Evolutionary conservation across 2,329 filamentous ascomycete genomes (phyloP), one percentile per base, ranked within the genome.

Genomic region (Davidsoniella virescens): DNA sequence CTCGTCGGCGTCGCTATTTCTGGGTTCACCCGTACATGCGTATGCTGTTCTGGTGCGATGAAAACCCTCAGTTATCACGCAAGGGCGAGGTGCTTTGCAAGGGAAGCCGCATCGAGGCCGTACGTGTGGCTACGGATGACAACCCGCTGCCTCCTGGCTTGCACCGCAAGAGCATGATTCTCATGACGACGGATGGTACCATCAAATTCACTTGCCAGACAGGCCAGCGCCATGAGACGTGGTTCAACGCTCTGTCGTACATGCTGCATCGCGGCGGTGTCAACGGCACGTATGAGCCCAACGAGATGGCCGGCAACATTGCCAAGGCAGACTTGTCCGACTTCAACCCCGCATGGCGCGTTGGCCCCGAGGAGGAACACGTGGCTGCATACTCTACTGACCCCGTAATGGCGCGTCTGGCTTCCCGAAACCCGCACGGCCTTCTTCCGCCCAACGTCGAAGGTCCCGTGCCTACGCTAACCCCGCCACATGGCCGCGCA

Each of bases 11-110:
- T 54, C 81, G 92, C 29, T 98, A 95, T 71, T 98, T 98, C 73
- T 98, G 92, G 92, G 86, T 98, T 18, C 92, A 98, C 62, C 92
- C 92, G 0, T 98, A 96, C 65, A 98, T 90, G 2, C 78, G 88
- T 46, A 95, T 90, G 4, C 66, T 98, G 58, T 96, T 96, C 71
- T 98, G 92, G 92, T 94, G 88, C 62, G 84, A 94, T 57, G 75
- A 81, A 49, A 88, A 96, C 62, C 92, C 92, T 5, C 81, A 84
- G 26, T 75, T 72, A 44, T 84, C 82, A 44, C 84, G 84, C n/a
- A 80, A 83, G 55, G 68, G 75, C 9, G 84, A 95, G 65, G 68
- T 90, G 50, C 73, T 70, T 58, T 76, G 70, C 71, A 96, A 96
- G 79, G 94, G 87, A 63, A 85, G 96, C 43, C 79, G 84, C 14